Base-by-base conservation (phyloP, 257 asterid species). In the Echium plantagineum region DNA sequence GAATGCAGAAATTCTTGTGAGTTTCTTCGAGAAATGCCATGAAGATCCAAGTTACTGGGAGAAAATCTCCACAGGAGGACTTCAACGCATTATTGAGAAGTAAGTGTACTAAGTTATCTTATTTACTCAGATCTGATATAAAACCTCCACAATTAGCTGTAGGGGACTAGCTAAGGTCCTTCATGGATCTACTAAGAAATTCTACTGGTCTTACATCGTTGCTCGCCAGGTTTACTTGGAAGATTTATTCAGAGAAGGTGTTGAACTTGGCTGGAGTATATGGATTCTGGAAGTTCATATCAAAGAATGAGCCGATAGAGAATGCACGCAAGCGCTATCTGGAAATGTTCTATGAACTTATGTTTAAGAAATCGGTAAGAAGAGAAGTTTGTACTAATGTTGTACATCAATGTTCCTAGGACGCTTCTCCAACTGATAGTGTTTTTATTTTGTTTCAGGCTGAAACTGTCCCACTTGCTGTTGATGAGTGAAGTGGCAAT, bases 1-100 rank as follows among this genome's bases (percentile, higher is more conserved):
- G 57, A 21, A 9, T 56, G 26, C 69, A 38, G 69, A 64, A 18
- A 47, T 64, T 46, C 46, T 64, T 22, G 69, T 64, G 10, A 64
- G 48, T 15, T 64, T 64, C 51, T 64, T 64, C 24, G 63, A 64
- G 28, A 64, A 64, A 53, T 64, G 62, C 47, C 30, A 38, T 13
- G 62, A 64, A 64, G 69, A 64, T 56, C 69, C 63, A 64, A 64
- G 63, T 56, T 64, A 64, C 56, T 64, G 69, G 69, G 69, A 64
- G 9, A 46, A 28, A 35, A 64, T 64, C 30, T 64, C 69, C 57
- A 55, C 24, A 16, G 69, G 69, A 5, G 69, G 69, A 2, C 51
- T 64, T 48, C 62, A 64, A 10, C 69, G 69, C 52, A 64, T 64
- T 38, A 22, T 64, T 46, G 69, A 64, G 19, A 64, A 64, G 69